phyloP scores from a whole-genome alignment of 306 rosid species.

The Phaseolus lunatus region DNA sequence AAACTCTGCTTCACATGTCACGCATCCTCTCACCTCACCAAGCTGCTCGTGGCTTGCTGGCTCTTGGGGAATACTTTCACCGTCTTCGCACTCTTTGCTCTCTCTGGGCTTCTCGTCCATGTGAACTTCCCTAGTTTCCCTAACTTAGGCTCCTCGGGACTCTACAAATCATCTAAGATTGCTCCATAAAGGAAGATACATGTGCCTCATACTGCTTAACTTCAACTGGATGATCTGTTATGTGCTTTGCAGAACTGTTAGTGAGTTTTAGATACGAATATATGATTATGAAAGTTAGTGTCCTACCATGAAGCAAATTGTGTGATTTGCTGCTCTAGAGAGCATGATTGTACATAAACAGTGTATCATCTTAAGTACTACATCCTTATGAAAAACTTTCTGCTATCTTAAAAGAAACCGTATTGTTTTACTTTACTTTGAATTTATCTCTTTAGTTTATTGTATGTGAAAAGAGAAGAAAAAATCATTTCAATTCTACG shows the following conservation, averaged over 20 bases:
- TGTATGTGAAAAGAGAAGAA: neutral
- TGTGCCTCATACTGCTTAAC: slow-evolving; percentile 1
- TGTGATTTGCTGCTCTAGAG: slow-evolving; percentile 40
- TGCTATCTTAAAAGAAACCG: neutral
- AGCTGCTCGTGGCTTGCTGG: slow-evolving; percentile 76
- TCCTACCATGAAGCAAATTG: slow-evolving; percentile 30
- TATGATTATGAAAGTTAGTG: slow-evolving; percentile 26
- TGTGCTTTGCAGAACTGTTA: slow-evolving; percentile 16
- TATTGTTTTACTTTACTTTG: neutral
- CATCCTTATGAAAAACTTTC: neutral
- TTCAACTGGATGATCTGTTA: slow-evolving; percentile 14
- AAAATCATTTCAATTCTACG: neutral
- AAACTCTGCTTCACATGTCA: slow-evolving; percentile 73
- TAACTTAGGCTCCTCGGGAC: neutral
- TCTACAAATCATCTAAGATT: slow-evolving; percentile 25
- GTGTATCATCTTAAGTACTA: neutral
- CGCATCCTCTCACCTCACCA: slow-evolving; percentile 64
- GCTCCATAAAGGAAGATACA: slow-evolving; percentile 13
- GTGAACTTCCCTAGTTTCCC: slow-evolving; percentile 39
- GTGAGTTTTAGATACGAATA: slow-evolving; percentile 24
- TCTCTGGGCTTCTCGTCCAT: slow-evolving; percentile 70
- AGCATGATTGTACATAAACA: slow-evolving; percentile 43
- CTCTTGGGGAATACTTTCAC: slow-evolving; percentile 78
- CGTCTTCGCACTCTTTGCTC: slow-evolving; percentile 83
- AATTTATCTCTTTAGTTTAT: neutral